These are phyloP conservation scores for Pichia thaimueangensis DNA, from an alignment of 805 yeast genomes.

Conservation along the genomic window DNA sequence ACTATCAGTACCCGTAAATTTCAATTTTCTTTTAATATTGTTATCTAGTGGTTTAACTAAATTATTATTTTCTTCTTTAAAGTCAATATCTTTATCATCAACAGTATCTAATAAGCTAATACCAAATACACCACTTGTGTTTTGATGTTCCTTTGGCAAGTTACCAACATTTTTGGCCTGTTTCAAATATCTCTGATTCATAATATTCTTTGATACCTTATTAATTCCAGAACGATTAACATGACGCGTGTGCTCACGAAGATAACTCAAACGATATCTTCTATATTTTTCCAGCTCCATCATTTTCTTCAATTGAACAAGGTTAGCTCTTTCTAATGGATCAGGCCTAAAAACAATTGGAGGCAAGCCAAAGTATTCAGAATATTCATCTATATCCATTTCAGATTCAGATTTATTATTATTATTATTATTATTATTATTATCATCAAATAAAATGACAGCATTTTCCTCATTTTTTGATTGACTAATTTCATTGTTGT, in stretches of 20 bases:
- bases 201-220: slow-evolving; percentile 8
- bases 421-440: neutral
- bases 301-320: slow-evolving; percentile 28
- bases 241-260: slow-evolving; percentile 29
- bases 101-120: slow-evolving; percentile 14
- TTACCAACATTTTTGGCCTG: neutral
- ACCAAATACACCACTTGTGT: slow-evolving; percentile 23
- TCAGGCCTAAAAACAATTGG: slow-evolving; percentile 15
- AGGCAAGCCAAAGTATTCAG: slow-evolving; percentile 3
- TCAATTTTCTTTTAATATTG: slow-evolving; percentile 17
- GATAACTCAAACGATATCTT: slow-evolving; percentile 41
- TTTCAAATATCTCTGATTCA: slow-evolving; percentile 8
- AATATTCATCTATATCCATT: neutral
- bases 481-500: neutral
- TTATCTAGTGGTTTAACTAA: slow-evolving; percentile 5
- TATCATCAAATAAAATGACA: slow-evolving; percentile 7
- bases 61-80: neutral
- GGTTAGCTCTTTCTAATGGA: slow-evolving; percentile 29
- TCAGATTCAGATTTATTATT: neutral
- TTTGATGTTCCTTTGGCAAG: slow-evolving; percentile 20
- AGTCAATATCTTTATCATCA: slow-evolving; percentile 16
- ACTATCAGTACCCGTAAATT: slow-evolving; percentile 18
- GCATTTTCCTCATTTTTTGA: neutral
- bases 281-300: slow-evolving; percentile 41
- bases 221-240: slow-evolving; percentile 12